Conservation (phyloP, 2,329 filamentous ascomycete species). For the Aspergillus persii region DNA sequence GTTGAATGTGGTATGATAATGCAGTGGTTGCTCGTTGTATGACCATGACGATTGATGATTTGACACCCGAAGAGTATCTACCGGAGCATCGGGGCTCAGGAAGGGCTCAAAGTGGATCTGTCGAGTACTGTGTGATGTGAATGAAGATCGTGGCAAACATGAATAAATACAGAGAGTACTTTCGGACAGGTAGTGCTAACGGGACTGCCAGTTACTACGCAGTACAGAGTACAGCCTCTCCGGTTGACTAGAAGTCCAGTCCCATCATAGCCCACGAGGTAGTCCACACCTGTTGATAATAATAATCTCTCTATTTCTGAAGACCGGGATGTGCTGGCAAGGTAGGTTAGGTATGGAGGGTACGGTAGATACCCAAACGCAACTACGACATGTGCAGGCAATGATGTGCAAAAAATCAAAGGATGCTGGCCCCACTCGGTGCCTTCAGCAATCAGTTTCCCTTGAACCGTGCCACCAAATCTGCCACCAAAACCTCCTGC, state of each 20-base stretch:
- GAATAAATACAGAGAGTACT: not conserved
- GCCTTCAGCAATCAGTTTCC: slow-evolving; percentile 7
- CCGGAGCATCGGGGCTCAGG: not conserved
- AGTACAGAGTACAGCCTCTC: not conserved
- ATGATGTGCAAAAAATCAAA: slow-evolving; percentile 21
- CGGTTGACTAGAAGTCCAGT: no score
- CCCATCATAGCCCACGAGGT: no score
- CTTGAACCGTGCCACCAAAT: slow-evolving; percentile 19
- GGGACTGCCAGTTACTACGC: not conserved
- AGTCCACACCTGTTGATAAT: no score
- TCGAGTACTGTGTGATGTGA: not conserved
- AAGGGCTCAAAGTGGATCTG: not conserved
- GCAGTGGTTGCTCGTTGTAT: not conserved
- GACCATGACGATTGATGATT: not conserved
- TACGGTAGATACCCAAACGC: not conserved
- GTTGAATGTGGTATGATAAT: not conserved
- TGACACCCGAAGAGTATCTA: not conserved
- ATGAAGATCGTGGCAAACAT: slow-evolving; percentile 4
- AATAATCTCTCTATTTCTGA: slow-evolving; percentile 15
- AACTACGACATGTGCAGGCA: slow-evolving; percentile 18
- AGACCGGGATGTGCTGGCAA: slow-evolving; percentile 19
- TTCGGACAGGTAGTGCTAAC: not conserved
- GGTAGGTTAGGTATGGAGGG: not conserved
- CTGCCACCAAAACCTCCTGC: no score
- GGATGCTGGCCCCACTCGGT: slow-evolving; percentile 10